Base-by-base conservation (phyloP, 176 grass and related monocot genomes). In the Tuctoria greenei region DNA sequence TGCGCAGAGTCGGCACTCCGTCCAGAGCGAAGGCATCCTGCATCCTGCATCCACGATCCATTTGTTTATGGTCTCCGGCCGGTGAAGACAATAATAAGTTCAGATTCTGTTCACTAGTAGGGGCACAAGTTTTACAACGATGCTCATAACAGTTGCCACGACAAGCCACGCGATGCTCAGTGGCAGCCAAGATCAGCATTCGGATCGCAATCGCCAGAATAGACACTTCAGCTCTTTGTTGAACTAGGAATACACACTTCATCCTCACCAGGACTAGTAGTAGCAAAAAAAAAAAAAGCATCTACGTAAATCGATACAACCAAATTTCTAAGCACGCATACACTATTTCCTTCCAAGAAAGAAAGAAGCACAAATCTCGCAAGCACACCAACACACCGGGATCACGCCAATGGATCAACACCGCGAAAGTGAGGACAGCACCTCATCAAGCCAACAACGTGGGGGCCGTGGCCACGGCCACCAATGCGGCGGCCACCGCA, bases 281-380 rank as follows among this genome's bases (percentile, higher is more conserved):
- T 23, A 57, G 21, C 1, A 57, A 57, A n/a, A 7, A 63, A 35
- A 59, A 57, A 38, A 79, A 60, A 39, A 67, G 68, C 57, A 71
- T 64, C 46, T 59, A 74, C 49, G 13, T 20, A 75, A 42, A n/a
- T n/a, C n/a, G 23, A 61, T 20, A 31, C 31, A 27, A 69, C 76
- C 71, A 35, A 70, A 51, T 56, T 63, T 73, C 40, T 2, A 70
- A 79, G 10, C 55, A 57, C 73, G 58, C 73, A 26, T 20, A 66
- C 43, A 52, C 51, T 78, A 68, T 73, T 78, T 73, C n/a, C 86
- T 73, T 83, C 74, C 62, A 41, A 34, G 43, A 52, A 50, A 77
- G 18, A 73, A 62, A 68, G 68, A 58, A 67, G 62, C 82, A 27
- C 44, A 58, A 47, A 83, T 82, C 61, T 68, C n/a, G 31, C 40